Percentiles rank a stretch among this genome's conserved stretches.
phyloP scores from a whole-genome alignment of 768 basidiomycete genomes.

The Mycena crocata region DNA sequence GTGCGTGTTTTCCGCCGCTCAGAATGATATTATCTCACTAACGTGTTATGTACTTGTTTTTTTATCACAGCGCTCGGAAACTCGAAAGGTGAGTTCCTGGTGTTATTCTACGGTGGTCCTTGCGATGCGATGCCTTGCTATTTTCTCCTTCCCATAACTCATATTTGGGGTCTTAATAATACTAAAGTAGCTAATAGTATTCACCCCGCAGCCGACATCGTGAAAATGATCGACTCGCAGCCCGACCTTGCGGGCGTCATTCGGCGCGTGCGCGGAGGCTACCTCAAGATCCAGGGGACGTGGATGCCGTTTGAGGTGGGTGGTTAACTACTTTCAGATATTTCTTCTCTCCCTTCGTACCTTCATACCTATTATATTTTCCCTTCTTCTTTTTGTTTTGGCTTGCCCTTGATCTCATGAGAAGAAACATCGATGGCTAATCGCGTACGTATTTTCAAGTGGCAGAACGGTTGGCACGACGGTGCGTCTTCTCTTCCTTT shows the following conservation, averaged over 20 bases:
- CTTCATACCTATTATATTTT: no score
- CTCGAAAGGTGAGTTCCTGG: constrained; percentile 86
- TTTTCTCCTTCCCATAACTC: no score
- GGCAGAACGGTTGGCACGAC: constrained; percentile 80
- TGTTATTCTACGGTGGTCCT: no score
- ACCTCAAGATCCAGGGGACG: constrained; percentile 92
- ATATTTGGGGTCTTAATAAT: no score
- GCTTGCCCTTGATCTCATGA: no score
- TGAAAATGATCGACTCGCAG: constrained; percentile 92
- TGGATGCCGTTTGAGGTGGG: constrained; percentile 93
- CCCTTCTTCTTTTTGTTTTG: no score
- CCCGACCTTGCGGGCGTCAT: constrained; percentile 87
- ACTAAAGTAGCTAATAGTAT: no score
- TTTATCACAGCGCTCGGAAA: constrained; percentile 81
- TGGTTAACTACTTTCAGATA: constrained; percentile 5
- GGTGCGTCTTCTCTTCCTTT: constrained; percentile 58
- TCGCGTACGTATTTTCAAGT: constrained; percentile 72
- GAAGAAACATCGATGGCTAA: no score
- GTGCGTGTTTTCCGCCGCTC: no score
- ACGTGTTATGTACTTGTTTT: no score
- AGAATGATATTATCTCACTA: no score
- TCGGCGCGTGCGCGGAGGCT: constrained; percentile 87
- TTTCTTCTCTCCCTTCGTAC: not conserved
- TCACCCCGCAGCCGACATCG: constrained; percentile 94
- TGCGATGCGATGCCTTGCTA: no score